Evolutionary conservation across 2,329 filamentous ascomycete genomes (phyloP), one percentile per base, ranked within the genome.

Genomic region (Aureobasidium mangrovei): DNA sequence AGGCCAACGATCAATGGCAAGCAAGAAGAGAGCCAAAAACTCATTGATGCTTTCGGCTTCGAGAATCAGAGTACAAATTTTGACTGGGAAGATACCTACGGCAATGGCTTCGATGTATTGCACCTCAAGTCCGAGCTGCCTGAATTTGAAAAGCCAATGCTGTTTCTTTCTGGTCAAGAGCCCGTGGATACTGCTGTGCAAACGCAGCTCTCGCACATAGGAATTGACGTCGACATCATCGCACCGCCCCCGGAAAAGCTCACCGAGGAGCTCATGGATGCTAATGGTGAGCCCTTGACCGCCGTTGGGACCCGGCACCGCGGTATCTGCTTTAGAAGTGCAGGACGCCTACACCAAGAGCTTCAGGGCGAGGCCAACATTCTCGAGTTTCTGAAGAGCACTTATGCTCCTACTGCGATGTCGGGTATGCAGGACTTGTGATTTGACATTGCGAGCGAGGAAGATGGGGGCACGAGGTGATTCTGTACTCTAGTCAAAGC

Each of bases 21-120:
- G 59, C 76, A 78, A 1, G 69, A 74, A 3, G 81, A 87, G 63
- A 83, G 84, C 0, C 75, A 87, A 45, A 71, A 71, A 43, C 80
- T 98, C 73, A 77, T 97, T 40, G 76, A 74, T 53, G 88, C 86
- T 0, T 97, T 98, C 70, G 86, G 89, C 0, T 77, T 76, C 12
- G 93, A 98, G 73, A 98, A 98, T 64, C 84, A 88, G 46, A 60
- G 60, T 55, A 73, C 78, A 4, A 74, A 81, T 3, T 90, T 93
- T 59, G 77, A 86, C 61, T 95, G 91, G 91, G 74, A 83, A 4
- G 72, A 72, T 0, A 70, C 78, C 27, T 98, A 98, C 63, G 91
- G 90, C 0, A 61, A 64, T 0, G 93, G 93, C 0, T 95, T 90
- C 59, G 87, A 98, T 64, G 88, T 95, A 4, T 70, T 93, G 56